phyloP scores from a whole-genome alignment of 176 grass and related monocot genomes.

The Oryza glumipatula region DNA sequence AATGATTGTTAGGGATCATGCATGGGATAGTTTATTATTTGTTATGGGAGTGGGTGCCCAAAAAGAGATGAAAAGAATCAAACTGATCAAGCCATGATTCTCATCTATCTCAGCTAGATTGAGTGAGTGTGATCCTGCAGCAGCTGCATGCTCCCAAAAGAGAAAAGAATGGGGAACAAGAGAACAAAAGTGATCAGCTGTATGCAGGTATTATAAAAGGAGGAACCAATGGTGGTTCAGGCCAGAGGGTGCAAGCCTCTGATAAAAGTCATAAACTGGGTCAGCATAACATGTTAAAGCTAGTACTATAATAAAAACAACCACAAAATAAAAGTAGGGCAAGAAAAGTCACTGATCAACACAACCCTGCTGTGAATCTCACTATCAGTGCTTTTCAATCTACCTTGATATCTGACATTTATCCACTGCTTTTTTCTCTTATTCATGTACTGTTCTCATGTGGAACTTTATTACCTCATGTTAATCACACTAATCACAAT shows the following conservation, averaged over 20 bases:
- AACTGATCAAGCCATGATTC: slow-evolving; percentile 32
- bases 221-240: slow-evolving; percentile 31
- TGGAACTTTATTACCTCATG: not conserved
- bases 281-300: slow-evolving; percentile 53
- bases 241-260: slow-evolving; percentile 27
- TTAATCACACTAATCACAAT: not conserved
- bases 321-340: slow-evolving; percentile 28
- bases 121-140: slow-evolving; percentile 2
- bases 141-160: slow-evolving; percentile 16
- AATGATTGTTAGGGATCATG: slow-evolving; percentile 41
- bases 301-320: not conserved
- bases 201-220: slow-evolving; percentile 41
- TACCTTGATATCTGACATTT: slow-evolving; percentile 42
- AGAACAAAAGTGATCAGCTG: slow-evolving; percentile 42
- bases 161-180: slow-evolving; percentile 34
- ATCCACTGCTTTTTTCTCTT: not conserved
- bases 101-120: slow-evolving; percentile 33
- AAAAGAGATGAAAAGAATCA: slow-evolving; percentile 30
- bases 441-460: not conserved
- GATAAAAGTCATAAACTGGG: slow-evolving; percentile 56
- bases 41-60: slow-evolving; percentile 48
- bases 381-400: slow-evolving; percentile 40
- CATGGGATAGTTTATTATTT: slow-evolving; percentile 27
- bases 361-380: slow-evolving; percentile 42
- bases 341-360: slow-evolving; percentile 33